Percentiles rank a stretch among this genome's conserved stretches.
Conservation (phyloP, 2,329 filamentous ascomycete species). For the Calonectria pauciramosa region DNA sequence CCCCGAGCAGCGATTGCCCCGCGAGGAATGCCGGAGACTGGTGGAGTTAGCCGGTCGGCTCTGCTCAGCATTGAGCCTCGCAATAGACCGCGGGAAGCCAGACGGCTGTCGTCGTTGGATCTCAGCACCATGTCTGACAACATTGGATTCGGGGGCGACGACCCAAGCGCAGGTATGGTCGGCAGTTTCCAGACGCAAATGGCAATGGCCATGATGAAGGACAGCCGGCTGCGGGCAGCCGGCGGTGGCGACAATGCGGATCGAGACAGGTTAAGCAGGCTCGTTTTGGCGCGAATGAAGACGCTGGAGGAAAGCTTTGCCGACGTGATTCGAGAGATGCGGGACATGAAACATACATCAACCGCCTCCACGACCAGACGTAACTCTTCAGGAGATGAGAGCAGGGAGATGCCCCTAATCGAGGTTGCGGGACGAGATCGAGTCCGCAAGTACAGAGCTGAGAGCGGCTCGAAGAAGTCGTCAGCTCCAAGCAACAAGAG, state of each 20-base stretch:
- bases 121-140: constrained; percentile 82
- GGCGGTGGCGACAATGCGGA: constrained; percentile 55
- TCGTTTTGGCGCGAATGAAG: constrained; percentile 92
- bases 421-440: constrained; percentile 53
- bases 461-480: constrained; percentile 43
- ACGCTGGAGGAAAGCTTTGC: constrained; percentile 91
- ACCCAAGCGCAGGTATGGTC: constrained; percentile 74
- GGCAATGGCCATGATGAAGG: constrained; percentile 76
- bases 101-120: constrained; percentile 74
- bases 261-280: constrained; percentile 80
- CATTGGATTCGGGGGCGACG: constrained; percentile 67
- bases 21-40: constrained; percentile 51
- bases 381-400: constrained; percentile 65
- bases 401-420: constrained; percentile 44
- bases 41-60: constrained; percentile 56
- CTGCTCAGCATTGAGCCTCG: constrained; percentile 66
- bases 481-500: constrained; percentile 42
- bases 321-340: constrained; percentile 87
- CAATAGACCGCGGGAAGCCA: constrained; percentile 53
- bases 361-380: constrained; percentile 63
- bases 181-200: constrained; percentile 87
- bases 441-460: constrained; percentile 41
- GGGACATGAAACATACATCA: constrained; percentile 68
- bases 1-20: constrained; percentile 70
- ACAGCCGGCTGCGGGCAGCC: constrained; percentile 64